phyloP scores from a whole-genome alignment of 108 stramenopile genomes.

The Cyclotella baltica region DNA sequence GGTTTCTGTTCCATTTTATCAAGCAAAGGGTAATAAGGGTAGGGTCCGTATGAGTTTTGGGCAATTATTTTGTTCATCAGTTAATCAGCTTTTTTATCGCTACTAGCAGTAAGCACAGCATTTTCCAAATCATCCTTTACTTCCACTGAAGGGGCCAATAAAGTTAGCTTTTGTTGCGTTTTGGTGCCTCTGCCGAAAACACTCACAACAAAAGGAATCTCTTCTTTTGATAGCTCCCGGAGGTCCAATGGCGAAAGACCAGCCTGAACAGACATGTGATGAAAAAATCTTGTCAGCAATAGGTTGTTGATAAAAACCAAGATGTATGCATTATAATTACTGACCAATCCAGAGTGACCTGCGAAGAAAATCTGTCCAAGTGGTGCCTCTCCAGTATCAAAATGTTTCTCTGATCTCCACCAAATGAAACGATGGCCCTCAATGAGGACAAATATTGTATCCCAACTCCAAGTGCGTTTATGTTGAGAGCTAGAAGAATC shows the following conservation, averaged over 20 bases:
- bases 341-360: slow-evolving; percentile 80
- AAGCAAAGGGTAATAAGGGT: too few species aligned
- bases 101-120: slow-evolving; percentile 55
- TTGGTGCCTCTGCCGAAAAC: slow-evolving; percentile 75
- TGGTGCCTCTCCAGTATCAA: slow-evolving; percentile 80
- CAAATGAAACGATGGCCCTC: slow-evolving; percentile 87
- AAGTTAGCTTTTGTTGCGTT: slow-evolving; percentile 63
- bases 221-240: slow-evolving; percentile 56
- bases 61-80: background rate
- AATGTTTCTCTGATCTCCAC: slow-evolving; percentile 78
- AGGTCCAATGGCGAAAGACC: slow-evolving; percentile 81
- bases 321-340: background rate
- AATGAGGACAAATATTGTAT: slow-evolving; percentile 68
- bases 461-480: slow-evolving; percentile 62
- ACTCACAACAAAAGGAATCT: slow-evolving; percentile 50
- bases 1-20: too few species aligned
- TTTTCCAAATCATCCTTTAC: slow-evolving; percentile 62
- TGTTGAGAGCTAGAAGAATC: slow-evolving; percentile 12
- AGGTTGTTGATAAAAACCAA: background rate
- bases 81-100: slow-evolving; percentile 53
- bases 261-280: slow-evolving; percentile 12
- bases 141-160: slow-evolving; percentile 45
- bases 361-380: slow-evolving; percentile 72
- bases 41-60: too few species aligned
- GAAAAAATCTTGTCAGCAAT: background rate